phyloP scores from a whole-genome alignment of 345 rosid genomes.

The Eucalyptus coolabah region DNA sequence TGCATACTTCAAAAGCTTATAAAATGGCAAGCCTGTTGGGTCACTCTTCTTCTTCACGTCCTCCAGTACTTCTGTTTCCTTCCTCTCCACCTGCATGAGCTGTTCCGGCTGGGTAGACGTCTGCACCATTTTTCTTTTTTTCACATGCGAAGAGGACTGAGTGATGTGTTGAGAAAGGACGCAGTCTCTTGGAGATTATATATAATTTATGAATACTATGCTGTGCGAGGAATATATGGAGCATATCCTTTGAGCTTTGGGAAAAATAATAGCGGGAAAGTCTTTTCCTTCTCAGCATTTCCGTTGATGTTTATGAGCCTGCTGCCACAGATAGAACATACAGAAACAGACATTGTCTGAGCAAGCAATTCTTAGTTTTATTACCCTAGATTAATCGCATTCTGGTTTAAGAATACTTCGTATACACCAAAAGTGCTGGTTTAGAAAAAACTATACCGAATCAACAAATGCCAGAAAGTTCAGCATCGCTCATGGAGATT shows the following conservation, averaged over 20 bases:
- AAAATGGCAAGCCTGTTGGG: conserved; percentile 9
- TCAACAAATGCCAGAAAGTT: not conserved
- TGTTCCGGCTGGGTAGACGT: not conserved
- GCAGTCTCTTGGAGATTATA: no score
- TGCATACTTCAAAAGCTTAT: conserved; percentile 35
- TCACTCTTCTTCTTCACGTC: not conserved
- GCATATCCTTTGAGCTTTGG: no score
- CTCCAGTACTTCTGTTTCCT: not conserved
- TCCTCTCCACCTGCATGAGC: not conserved
- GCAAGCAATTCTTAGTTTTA: not conserved
- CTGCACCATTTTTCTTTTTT: not conserved
- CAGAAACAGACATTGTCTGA: no score
- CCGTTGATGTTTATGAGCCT: no score
- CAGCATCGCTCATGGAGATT: not conserved
- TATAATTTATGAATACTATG: no score
- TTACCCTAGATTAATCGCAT: not conserved
- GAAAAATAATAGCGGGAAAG: no score
- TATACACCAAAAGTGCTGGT: not conserved
- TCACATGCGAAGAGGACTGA: not conserved
- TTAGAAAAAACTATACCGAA: not conserved
- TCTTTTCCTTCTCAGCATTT: no score
- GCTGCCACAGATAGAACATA: no score
- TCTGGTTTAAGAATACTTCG: not conserved
- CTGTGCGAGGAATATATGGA: no score
- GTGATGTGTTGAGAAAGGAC: not conserved